Conservation (phyloP, 331 rosid species). For the Malus hybrid region DNA sequence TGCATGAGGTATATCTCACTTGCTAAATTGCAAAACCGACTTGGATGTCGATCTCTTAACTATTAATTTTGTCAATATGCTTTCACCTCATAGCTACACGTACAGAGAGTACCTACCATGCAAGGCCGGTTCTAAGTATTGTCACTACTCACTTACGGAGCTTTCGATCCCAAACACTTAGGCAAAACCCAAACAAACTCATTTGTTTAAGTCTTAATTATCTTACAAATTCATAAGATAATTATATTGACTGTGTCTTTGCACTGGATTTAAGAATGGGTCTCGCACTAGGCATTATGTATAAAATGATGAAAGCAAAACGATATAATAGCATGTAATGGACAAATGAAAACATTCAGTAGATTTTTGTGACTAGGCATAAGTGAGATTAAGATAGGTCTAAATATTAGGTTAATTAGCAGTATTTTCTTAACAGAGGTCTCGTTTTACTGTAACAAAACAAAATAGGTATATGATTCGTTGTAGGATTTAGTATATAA, state of each 20-base stretch:
- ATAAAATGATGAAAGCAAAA: neutral
- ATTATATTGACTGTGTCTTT: no score
- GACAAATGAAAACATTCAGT: neutral
- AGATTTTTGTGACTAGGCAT: neutral
- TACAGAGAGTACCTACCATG: neutral
- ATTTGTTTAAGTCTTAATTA: neutral
- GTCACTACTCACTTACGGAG: neutral
- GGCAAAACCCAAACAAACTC: neutral
- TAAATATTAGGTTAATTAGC: no score
- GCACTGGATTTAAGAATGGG: neutral
- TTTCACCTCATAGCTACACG: neutral
- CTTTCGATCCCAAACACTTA: conserved; percentile 5
- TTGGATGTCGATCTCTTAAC: neutral
- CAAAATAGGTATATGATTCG: no score
- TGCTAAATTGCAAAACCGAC: neutral
- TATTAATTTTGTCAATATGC: neutral
- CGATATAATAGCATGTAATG: neutral
- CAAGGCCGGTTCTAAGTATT: conserved; percentile 3
- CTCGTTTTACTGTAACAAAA: no score
- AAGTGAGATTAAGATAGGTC: neutral
- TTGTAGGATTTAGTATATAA: no score
- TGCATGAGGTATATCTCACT: neutral
- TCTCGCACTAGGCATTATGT: neutral
- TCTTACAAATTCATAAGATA: no score
- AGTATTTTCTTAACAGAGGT: no score